Percentiles rank a stretch among this genome's conserved stretches.
Conservation (phyloP, 768 basidiomycete genomes). For the Gloeophyllum trabeum region DNA sequence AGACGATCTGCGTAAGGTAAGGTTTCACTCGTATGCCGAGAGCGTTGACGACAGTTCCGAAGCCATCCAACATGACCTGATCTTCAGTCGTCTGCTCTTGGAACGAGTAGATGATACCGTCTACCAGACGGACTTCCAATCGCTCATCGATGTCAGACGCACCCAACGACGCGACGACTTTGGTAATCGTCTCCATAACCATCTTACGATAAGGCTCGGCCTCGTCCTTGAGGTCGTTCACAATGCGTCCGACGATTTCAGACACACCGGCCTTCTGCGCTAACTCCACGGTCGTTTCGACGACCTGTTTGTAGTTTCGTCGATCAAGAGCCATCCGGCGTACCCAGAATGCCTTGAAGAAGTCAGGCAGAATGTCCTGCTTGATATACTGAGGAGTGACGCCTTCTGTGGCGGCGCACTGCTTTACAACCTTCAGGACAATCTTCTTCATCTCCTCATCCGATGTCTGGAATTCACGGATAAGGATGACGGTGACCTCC, state of each 20-base stretch:
- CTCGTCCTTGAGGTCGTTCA: slow-evolving; percentile 86
- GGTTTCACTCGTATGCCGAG: slow-evolving; percentile 95
- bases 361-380: slow-evolving; percentile 95
- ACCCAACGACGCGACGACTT: slow-evolving; percentile 85
- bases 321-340: slow-evolving; percentile 95
- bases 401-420: slow-evolving; percentile 97
- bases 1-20: slow-evolving; percentile 97
- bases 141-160: slow-evolving; percentile 98
- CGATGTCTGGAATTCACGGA: slow-evolving; percentile 97
- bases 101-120: slow-evolving; percentile 99
- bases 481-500: slow-evolving; percentile 93
- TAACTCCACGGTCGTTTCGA: slow-evolving; percentile 97
- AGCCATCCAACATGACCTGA: slow-evolving; percentile 98
- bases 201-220: slow-evolving; percentile 94
- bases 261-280: slow-evolving; percentile 96
- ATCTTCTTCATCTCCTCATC: slow-evolving; percentile 99
- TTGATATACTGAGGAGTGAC: slow-evolving; percentile 94
- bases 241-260: slow-evolving; percentile 84
- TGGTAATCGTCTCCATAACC: slow-evolving; percentile 99
- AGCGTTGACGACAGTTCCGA: slow-evolving; percentile 95
- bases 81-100: slow-evolving; percentile 99
- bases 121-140: slow-evolving; percentile 86
- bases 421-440: slow-evolving; percentile 97
- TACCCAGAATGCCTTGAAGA: slow-evolving; percentile 99
- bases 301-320: slow-evolving; percentile 93